Evolutionary conservation across 2,329 filamentous ascomycete genomes (phyloP).

Genomic region (Diaporthe caulivora): DNA sequence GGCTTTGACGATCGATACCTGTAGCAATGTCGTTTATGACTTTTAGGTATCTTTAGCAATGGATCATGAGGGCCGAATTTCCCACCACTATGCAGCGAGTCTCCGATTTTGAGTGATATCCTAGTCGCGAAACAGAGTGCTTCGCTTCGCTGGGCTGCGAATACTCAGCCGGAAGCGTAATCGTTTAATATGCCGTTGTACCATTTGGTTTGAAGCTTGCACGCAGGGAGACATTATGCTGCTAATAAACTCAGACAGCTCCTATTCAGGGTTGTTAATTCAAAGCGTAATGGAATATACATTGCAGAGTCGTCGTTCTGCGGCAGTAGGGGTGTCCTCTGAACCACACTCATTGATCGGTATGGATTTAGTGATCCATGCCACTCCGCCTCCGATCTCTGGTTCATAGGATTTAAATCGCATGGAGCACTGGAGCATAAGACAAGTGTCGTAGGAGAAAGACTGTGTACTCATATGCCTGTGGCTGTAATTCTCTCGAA

Average conservation of each 20-base stretch:
- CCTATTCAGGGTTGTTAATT: neutral
- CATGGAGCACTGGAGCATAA: neutral
- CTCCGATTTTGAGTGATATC: neutral
- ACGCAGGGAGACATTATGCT: neutral
- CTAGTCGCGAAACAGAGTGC: neutral
- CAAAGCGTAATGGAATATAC: neutral
- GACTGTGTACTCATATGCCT: neutral
- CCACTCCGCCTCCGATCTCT: accelerated
- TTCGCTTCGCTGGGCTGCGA: neutral
- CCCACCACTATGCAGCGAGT: neutral
- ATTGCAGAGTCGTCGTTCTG: neutral
- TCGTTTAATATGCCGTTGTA: no score
- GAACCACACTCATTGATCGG: neutral
- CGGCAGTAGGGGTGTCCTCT: neutral
- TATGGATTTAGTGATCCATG: no score
- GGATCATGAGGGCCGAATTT: slow-evolving; percentile 30
- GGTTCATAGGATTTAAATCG: neutral
- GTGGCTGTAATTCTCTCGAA: neutral
- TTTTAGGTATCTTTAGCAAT: slow-evolving; percentile 34
- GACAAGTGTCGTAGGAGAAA: neutral
- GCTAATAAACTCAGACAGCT: no score
- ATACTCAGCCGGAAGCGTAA: no score
- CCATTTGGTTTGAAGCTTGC: no score
- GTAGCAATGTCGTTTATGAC: slow-evolving; percentile 26
- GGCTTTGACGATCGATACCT: slow-evolving; percentile 20